These are phyloP conservation scores for Galerina marginata DNA, from an alignment of 768 basidiomycete species.

Conservation along the genomic window DNA sequence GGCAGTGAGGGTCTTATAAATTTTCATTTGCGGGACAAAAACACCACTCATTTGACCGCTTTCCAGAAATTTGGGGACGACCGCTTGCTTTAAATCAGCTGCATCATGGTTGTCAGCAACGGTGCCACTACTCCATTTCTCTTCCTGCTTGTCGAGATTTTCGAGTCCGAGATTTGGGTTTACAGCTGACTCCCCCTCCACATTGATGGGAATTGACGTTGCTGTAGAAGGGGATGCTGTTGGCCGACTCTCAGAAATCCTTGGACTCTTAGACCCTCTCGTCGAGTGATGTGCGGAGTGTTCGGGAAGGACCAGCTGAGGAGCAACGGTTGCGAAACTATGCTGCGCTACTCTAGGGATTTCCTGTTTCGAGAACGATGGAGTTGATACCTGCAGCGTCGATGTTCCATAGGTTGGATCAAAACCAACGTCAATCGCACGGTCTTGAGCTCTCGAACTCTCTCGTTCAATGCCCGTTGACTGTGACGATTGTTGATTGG, in stretches of 20 bases:
- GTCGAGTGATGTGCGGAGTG: background rate
- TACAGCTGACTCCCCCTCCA: background rate
- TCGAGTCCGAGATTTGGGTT: background rate
- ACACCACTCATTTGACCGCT: background rate
- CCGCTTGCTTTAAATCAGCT: no score
- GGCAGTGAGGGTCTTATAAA: background rate
- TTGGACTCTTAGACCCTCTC: background rate
- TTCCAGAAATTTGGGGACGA: no score
- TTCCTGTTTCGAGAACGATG: background rate
- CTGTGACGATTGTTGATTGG: no score
- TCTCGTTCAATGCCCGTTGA: background rate
- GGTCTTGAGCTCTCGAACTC: background rate
- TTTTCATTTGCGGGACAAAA: background rate
- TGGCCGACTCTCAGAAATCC: background rate
- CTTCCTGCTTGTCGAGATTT: background rate
- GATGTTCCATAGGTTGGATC: background rate
- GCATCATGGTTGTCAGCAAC: no score
- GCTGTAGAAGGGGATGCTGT: background rate
- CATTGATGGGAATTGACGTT: background rate
- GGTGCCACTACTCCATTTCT: no score
- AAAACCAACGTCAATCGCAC: background rate
- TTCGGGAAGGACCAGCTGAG: background rate
- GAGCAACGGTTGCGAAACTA: background rate
- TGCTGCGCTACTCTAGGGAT: background rate
- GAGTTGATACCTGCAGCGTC: background rate